These are phyloP conservation scores for Hypoxylon sp. DNA, from an alignment of 2,329 filamentous ascomycete genomes.

Conservation along the genomic window DNA sequence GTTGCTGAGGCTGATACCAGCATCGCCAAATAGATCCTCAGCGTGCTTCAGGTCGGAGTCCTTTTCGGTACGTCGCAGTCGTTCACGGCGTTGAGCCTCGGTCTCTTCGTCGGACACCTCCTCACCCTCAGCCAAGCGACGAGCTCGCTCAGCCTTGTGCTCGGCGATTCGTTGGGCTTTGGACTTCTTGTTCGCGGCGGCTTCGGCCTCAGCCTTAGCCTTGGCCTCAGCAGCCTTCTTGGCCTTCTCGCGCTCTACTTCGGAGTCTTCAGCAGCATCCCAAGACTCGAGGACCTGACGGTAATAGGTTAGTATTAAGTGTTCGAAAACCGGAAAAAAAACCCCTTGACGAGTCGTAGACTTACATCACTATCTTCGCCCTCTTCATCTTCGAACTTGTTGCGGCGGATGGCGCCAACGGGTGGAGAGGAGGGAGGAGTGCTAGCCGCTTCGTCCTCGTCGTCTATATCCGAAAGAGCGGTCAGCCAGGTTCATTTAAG, in stretches of 20 bases:
- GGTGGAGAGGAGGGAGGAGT: slow-evolving; percentile 58
- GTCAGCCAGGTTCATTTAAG: slow-evolving; percentile 45
- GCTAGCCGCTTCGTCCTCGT: slow-evolving; percentile 58
- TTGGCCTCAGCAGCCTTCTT: slow-evolving; percentile 89
- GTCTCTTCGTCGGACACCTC: slow-evolving; percentile 78
- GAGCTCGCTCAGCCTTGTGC: slow-evolving; percentile 73
- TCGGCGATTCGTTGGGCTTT: slow-evolving; percentile 90
- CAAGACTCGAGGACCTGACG: slow-evolving; percentile 90
- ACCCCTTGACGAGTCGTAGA: slow-evolving; percentile 33
- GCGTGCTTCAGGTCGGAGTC: slow-evolving; percentile 91
- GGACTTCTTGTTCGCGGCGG: slow-evolving; percentile 90
- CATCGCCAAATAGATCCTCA: slow-evolving; percentile 87
- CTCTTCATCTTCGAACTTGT: slow-evolving; percentile 94
- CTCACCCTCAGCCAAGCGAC: slow-evolving; percentile 66
- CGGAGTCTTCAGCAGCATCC: slow-evolving; percentile 97
- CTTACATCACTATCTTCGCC: slow-evolving; percentile 83
- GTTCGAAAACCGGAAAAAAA: slow-evolving; percentile 32
- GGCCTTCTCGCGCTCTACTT: slow-evolving; percentile 95
- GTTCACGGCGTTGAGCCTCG: slow-evolving; percentile 79
- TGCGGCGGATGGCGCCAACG: slow-evolving; percentile 60
- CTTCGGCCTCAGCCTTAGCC: slow-evolving; percentile 89
- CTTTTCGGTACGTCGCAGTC: slow-evolving; percentile 84
- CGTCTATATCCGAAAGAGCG: slow-evolving; percentile 51
- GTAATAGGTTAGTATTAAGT: slow-evolving; percentile 21
- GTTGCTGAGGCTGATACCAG: slow-evolving; percentile 71